Percentiles rank a stretch among this genome's conserved stretches.
phyloP scores from a whole-genome alignment of 257 asterid species.

The Penstemon newberryi region DNA sequence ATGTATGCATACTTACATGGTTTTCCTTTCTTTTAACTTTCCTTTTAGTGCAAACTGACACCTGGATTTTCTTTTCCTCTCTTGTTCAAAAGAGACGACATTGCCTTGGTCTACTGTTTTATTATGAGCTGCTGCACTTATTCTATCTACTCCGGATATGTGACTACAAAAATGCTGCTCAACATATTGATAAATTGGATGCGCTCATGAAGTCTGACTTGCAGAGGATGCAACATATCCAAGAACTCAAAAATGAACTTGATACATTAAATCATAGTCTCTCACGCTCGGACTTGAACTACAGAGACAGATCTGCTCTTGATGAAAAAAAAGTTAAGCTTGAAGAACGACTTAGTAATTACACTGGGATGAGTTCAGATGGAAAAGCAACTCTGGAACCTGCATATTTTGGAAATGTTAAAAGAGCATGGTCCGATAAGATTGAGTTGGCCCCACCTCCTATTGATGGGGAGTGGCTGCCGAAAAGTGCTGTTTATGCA shows the following conservation, averaged over 20 bases:
- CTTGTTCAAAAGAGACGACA: slow-evolving; percentile 61
- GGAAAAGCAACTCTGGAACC: slow-evolving; percentile 73
- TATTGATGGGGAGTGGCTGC: slow-evolving; percentile 98
- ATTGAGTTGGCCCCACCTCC: slow-evolving; percentile 96
- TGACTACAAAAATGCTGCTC: slow-evolving; percentile 89
- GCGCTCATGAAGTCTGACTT: slow-evolving; percentile 81
- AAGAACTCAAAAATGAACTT: slow-evolving; percentile 67
- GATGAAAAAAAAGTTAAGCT: slow-evolving; percentile 57
- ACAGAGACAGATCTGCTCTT: slow-evolving; percentile 72
- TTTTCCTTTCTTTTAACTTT: slow-evolving; percentile 16
- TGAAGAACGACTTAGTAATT: slow-evolving; percentile 61
- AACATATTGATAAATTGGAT: slow-evolving; percentile 80
- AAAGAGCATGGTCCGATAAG: slow-evolving; percentile 74
- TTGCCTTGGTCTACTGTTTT: slow-evolving; percentile 76
- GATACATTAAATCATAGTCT: slow-evolving; percentile 61
- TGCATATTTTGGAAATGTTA: slow-evolving; percentile 85
- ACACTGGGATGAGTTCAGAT: slow-evolving; percentile 45
- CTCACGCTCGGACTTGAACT: slow-evolving; percentile 55
- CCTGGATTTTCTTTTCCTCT: slow-evolving; percentile 20
- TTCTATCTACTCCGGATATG: slow-evolving; percentile 89
- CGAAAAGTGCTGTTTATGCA: slow-evolving; percentile 91
- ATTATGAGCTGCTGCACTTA: slow-evolving; percentile 85
- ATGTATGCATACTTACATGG: background rate
- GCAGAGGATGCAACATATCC: slow-evolving; percentile 63
- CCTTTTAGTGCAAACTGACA: slow-evolving; percentile 32